A percentile compares a stretch with the other conserved stretches of the same genome.
These are phyloP conservation scores for Termitomyces sp. DNA, from an alignment of 768 basidiomycete genomes.

Conservation along the genomic window DNA sequence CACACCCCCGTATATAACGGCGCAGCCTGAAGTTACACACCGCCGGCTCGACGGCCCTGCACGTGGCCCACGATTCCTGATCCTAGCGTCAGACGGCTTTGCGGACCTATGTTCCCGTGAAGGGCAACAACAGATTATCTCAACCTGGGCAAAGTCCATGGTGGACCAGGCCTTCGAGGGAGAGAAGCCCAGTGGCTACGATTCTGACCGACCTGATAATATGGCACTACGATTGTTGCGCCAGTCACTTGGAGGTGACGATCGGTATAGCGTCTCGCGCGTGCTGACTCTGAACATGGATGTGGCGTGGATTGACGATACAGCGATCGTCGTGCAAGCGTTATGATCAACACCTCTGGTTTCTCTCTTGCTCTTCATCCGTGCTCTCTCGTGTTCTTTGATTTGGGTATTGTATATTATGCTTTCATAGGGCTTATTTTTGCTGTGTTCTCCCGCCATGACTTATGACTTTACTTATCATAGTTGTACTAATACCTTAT, in stretches of 20 bases:
- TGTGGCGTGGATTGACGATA: constrained; percentile 65
- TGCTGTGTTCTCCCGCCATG: neutral
- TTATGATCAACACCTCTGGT: constrained; percentile 29
- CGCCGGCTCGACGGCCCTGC: constrained; percentile 35
- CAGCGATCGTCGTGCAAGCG: constrained; percentile 60
- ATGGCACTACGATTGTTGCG: constrained; percentile 58
- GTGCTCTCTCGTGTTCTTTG: neutral
- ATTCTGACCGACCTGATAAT: constrained; percentile 28
- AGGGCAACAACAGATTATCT: constrained; percentile 42
- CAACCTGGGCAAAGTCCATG: constrained; percentile 49
- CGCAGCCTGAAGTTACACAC: constrained; percentile 61
- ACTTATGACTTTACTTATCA: neutral
- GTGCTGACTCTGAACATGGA: constrained; percentile 65
- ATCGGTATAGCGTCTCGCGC: constrained; percentile 48
- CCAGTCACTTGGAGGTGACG: constrained; percentile 55
- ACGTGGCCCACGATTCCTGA: constrained; percentile 45
- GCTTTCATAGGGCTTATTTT: neutral
- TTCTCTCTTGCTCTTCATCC: neutral
- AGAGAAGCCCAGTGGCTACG: constrained; percentile 1
- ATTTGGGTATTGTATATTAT: neutral
- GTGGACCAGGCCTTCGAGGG: constrained; percentile 23
- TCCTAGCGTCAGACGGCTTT: constrained; percentile 68
- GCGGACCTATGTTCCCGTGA: constrained; percentile 52
- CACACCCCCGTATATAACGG: constrained; percentile 65
- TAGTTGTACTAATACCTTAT: neutral